These are phyloP conservation scores for Ascodesmis nigricans DNA, from an alignment of 495 filamentous ascomycete genomes.

Conservation along the genomic window DNA sequence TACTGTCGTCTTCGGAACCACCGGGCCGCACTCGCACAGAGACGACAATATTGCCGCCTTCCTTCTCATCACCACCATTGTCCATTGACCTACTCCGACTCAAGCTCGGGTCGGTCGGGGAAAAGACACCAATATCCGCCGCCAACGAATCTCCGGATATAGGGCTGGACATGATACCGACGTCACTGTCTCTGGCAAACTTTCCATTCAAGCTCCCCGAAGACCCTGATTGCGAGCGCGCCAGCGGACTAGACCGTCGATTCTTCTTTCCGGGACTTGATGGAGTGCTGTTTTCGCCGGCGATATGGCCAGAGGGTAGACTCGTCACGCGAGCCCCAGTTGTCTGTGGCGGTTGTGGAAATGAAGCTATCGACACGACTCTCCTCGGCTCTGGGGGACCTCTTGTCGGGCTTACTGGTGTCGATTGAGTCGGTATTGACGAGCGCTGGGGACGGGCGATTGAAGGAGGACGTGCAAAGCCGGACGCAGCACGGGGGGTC, in stretches of 20 bases:
- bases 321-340: constrained; percentile 9
- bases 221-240: constrained; percentile 8
- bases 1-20: constrained; percentile 37
- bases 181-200: constrained; percentile 7
- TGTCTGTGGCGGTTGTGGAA: constrained; percentile 17
- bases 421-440: constrained; percentile 9
- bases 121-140: too few species aligned
- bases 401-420: constrained; percentile 8
- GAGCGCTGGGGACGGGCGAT: constrained; percentile 9
- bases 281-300: neutral
- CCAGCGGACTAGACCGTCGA: constrained; percentile 3
- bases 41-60: constrained; percentile 86
- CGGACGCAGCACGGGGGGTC: constrained; percentile 9
- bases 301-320: constrained; percentile 5
- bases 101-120: constrained; percentile 14
- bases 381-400: constrained; percentile 8
- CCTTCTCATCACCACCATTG: constrained; percentile 32
- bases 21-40: constrained; percentile 88
- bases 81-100: constrained; percentile 20
- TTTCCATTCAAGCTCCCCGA: constrained; percentile 7
- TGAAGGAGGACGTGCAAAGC: constrained; percentile 6
- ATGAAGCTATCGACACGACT: constrained; percentile 19
- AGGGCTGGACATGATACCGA: constrained; percentile 3
- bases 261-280: constrained; percentile 10
- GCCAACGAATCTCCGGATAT: neutral